Evolutionary conservation across 1,139 yeast genomes (phyloP).

Genomic region (Kluyveromyces sp.): DNA sequence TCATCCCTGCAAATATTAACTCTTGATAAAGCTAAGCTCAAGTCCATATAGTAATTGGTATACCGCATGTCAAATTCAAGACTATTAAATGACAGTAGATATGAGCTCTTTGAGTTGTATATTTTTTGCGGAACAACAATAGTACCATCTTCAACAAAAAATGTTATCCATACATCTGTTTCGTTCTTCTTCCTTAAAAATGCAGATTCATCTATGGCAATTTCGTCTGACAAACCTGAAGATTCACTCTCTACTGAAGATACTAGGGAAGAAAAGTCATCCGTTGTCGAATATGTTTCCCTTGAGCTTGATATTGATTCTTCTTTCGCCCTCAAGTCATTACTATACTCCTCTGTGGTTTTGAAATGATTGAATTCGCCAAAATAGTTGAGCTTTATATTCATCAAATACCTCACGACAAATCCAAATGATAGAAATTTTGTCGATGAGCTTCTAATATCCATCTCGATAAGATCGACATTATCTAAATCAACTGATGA

Average conservation of each 20-base stretch:
- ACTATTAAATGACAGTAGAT: slow-evolving; percentile 56
- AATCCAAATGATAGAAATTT: slow-evolving; percentile 73
- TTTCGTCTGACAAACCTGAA: not conserved
- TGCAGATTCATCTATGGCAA: slow-evolving; percentile 22
- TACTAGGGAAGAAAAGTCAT: too few species aligned
- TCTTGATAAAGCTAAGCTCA: slow-evolving; percentile 38
- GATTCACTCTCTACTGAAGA: too few species aligned
- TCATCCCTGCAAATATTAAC: slow-evolving; percentile 5
- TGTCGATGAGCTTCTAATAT: slow-evolving; percentile 58
- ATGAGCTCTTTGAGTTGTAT: slow-evolving; percentile 56
- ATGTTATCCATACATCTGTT: slow-evolving; percentile 65
- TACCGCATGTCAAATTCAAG: slow-evolving; percentile 74
- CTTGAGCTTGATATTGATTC: not conserved
- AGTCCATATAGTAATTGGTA: slow-evolving; percentile 89
- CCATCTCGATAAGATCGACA: slow-evolving; percentile 60
- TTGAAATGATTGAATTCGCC: slow-evolving; percentile 79
- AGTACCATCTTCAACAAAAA: slow-evolving; percentile 63
- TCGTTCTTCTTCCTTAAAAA: slow-evolving; percentile 57
- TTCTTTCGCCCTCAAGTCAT: slow-evolving; percentile 10
- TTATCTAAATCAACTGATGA: slow-evolving; percentile 53
- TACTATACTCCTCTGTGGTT: slow-evolving; percentile 74
- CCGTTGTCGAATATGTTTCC: too few species aligned
- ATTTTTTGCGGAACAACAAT: slow-evolving; percentile 65
- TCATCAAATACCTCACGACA: slow-evolving; percentile 64
- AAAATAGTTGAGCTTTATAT: slow-evolving; percentile 80